Evolutionary conservation across 352 stramenopile species (phyloP), one percentile per base, ranked within the genome.

Genomic region (Albugo laibachii): DNA sequence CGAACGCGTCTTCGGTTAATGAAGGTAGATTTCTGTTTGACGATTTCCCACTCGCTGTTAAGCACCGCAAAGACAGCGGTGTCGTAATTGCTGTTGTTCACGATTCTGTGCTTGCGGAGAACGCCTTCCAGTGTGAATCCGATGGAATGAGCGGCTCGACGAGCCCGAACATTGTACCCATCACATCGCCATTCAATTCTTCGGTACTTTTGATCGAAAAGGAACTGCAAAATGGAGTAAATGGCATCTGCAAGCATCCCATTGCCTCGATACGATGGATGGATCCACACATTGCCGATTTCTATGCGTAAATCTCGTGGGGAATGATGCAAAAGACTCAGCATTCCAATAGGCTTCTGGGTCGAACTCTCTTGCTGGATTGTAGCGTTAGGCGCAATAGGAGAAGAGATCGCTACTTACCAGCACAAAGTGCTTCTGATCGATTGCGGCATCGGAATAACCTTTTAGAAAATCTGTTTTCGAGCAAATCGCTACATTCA

Each of bases 71-170:
- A 92, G 2, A 91, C 51, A 11, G 82, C 80, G 11, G 79, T 87
- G 54, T 94, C 82, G 15, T 66, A 61, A 44, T 93, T 94, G 55
- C 74, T 76, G 5, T 74, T 66, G 57, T 92, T 84, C 38, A 84
- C 56, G 50, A 94, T 68, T 48, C 67, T 65, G 55, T 93, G 77
- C 53, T 93, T 94, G 11, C 78, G 68, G 48, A 93, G 55, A 10
- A 94, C 80, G 8, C 82, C 82, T 60, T 94, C 82, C 49, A 93
- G 83, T 11, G 63, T 68, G 47, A 94, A 89, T 6, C 82, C 80
- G 24, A 89, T 52, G 24, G 70, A 83, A 47, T 93, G 76, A 1
- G 63, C 80, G 15, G 72, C 69, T 27, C 77, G 76, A 46, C 79
- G 57, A 31, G 70, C 80, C n/a, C 76, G 75, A 10, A 89, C 70